Evolutionary conservation across 1,284 basidiomycete genomes (phyloP).

Genomic region (Boletus mariae): DNA sequence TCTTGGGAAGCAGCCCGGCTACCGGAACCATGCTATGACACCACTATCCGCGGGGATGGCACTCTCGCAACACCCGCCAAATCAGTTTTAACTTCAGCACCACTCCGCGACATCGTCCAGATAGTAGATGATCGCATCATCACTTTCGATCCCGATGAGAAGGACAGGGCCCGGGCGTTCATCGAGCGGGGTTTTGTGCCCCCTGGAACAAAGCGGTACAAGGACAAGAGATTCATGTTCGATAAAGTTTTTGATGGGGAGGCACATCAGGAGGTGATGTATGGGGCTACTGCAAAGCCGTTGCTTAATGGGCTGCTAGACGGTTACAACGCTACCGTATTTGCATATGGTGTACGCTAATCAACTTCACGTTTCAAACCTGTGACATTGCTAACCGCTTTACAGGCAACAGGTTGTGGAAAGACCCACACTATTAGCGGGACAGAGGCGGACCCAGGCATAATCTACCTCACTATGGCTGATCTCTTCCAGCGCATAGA

Average conservation of each 20-base stretch:
- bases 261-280: conserved; percentile 81
- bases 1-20: conserved; percentile 79
- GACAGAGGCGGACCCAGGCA: conserved; percentile 79
- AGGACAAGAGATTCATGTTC: conserved; percentile 93
- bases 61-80: conserved; percentile 68
- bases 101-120: conserved; percentile 72
- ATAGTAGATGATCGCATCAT: conserved; percentile 83
- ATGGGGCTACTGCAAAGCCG: conserved; percentile 79
- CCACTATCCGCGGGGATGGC: conserved; percentile 75
- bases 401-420: conserved; percentile 92
- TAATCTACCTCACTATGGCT: conserved; percentile 95
- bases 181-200: conserved; percentile 77
- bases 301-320: conserved; percentile 81
- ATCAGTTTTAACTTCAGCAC: conserved; percentile 46
- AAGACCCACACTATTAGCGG: conserved; percentile 98
- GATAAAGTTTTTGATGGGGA: conserved; percentile 85
- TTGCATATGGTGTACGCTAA: conserved; percentile 88
- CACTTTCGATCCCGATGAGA: conserved; percentile 94
- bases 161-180: conserved; percentile 70
- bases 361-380: background rate
- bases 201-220: conserved; percentile 85
- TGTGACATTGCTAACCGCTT: conserved; percentile 17
- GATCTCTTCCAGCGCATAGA: conserved; percentile 90
- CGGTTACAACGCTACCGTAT: conserved; percentile 95
- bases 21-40: conserved; percentile 65